Evolutionary conservation across 495 filamentous ascomycete species (phyloP), one percentile per base, ranked within the genome.

Genomic region (Arthonia radiata): DNA sequence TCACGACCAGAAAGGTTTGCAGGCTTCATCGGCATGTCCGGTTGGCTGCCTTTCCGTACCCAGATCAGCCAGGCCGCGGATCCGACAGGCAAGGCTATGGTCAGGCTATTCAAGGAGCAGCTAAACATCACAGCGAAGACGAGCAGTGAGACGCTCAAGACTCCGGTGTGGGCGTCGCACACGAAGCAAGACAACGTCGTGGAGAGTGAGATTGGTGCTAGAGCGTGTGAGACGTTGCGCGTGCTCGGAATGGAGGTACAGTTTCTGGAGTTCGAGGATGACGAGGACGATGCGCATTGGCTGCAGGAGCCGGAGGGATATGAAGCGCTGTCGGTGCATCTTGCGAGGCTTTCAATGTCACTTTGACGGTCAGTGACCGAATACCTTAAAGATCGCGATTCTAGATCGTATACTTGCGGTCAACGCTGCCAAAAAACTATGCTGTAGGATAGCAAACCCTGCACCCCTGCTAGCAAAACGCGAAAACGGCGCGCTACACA

Each of bases 231-330:
- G 3, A 11, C 11, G 9, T 26, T 44, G 22, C 11, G 21, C 16
- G 21, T 24, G 7, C 17, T 39, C 1, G 36, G 39, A 4, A 37
- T 35, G 31, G 16, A 22, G 9, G 39, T 41, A n/a, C n/a, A n/a
- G n/a, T n/a, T n/a, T n/a, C n/a, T n/a, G 8, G 23, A 29, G n/a
- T 32, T 24, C 33, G 8, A 29, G 13, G 13, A 18, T 3, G 41
- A 37, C 23, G 23, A 25, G 13, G 30, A 38, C 10, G 41, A 36
- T 5, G 38, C 31, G 3, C 41, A 44, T 24, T 41, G 38, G 41
- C 11, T 41, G 4, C 30, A 37, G 26, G 41, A 44, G 29, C 38
- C 33, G 4, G 9, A 29, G 15, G 38, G 38, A 5, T 23, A 39
- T 12, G 36, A 43, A 13, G 40, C 5, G 0, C 39, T 39, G n/a